Base-by-base conservation (phyloP, 805 yeast species). In the Yarrowia alimentaria region DNA sequence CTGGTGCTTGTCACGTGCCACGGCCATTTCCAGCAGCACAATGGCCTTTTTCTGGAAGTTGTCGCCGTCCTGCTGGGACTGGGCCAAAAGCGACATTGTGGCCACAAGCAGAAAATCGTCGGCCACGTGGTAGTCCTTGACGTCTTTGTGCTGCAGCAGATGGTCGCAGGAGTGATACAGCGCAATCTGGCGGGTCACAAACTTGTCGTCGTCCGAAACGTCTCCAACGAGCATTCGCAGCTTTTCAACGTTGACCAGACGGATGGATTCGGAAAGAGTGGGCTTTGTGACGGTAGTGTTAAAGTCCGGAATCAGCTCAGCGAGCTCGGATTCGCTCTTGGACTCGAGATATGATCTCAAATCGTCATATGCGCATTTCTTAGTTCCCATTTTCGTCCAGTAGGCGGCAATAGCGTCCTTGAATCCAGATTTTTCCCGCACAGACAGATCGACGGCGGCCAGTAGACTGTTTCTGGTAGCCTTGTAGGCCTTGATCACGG, bases 81-180 rank as follows among this genome's bases (percentile, higher is more conserved):
- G 59, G 42, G 14, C 56, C 26, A 65, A 62, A 12, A 68, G 51
- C 1, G 66, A 64, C 60, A 74, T 65, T 0, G 80, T 72, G 1
- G 81, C 76, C 40, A 82, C 64, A 5, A 88, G 62, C 8, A 85
- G 64, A 38, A 85, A 75, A 51, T 82, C 87, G 54, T 83, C 80
- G 6, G 84, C 85, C 2, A 79, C 62, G 55, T 81, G 83, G 62
- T 83, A 84, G 61, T 89, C 96, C 31, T 83, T 83, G 51, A 71
- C 74, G 40, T 71, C 68, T 60, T 78, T 77, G 5, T 56, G 56
- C 20, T 60, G 40, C 38, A 75, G 64, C 28, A 71, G 61, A 13
- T 59, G 63, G 53, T 64, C 68, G 51, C 73, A 71, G 12, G 62
- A 56, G 12, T 67, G 64, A 61, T 74, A 82, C 21, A 67, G 66